phyloP scores from a whole-genome alignment of 2,329 filamentous ascomycete genomes.

The Zasmidium citrigriseum region DNA sequence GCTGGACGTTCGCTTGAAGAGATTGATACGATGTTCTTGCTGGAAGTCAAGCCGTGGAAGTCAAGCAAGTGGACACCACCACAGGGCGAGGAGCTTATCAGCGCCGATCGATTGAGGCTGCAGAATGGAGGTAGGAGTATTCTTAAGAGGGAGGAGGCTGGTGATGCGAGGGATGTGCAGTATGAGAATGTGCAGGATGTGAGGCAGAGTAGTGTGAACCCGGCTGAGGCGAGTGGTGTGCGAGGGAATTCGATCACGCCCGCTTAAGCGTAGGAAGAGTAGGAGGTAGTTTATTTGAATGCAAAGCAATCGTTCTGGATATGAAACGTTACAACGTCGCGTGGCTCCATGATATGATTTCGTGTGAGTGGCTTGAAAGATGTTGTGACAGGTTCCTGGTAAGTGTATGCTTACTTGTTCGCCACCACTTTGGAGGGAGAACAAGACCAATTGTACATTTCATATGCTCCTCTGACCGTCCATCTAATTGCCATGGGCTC shows the following conservation, averaged over 20 bases:
- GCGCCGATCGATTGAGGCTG: slow-evolving; percentile 27
- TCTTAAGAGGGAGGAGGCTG: slow-evolving; percentile 26
- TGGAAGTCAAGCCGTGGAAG: slow-evolving; percentile 30
- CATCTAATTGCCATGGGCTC: too few relatives aligned
- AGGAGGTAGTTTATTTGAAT: neutral
- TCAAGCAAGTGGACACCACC: slow-evolving; percentile 32
- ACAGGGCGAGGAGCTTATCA: slow-evolving; percentile 25
- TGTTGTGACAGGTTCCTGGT: too few relatives aligned
- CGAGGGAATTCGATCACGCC: slow-evolving; percentile 9
- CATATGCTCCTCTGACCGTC: too few relatives aligned
- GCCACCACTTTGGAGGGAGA: too few relatives aligned
- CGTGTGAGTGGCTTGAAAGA: too few relatives aligned
- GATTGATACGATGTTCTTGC: slow-evolving; percentile 35
- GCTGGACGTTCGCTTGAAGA: slow-evolving; percentile 36
- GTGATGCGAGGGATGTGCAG: slow-evolving; percentile 8
- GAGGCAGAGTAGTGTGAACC: slow-evolving; percentile 9
- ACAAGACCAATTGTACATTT: too few relatives aligned
- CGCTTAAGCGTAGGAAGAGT: neutral
- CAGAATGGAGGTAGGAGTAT: slow-evolving; percentile 28
- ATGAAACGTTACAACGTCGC: too few relatives aligned
- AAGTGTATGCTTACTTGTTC: too few relatives aligned
- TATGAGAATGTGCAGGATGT: slow-evolving; percentile 15
- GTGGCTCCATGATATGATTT: too few relatives aligned
- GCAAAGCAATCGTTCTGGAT: too few relatives aligned
- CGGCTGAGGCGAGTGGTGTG: slow-evolving; percentile 7